These are phyloP conservation scores for Paramecium octaurelia DNA, from an alignment of 73 alveolate genomes.

Conservation along the genomic window DNA sequence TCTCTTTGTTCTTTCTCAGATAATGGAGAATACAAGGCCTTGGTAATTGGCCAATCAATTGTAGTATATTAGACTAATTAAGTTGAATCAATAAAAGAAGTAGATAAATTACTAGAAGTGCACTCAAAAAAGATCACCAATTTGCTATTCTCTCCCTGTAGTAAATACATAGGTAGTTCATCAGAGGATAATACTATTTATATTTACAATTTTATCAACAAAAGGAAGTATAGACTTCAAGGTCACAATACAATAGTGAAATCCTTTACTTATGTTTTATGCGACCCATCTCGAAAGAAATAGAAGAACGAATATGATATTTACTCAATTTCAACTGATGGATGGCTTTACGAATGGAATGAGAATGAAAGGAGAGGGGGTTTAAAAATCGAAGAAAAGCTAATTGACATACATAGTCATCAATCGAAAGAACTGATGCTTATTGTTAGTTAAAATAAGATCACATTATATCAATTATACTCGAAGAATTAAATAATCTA, in stretches of 20 bases:
- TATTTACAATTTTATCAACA: background rate
- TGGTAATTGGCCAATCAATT: background rate
- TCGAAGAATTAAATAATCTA: background rate
- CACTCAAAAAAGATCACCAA: background rate
- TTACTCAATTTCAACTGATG: background rate
- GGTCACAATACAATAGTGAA: background rate
- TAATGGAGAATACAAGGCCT: background rate
- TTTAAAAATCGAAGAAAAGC: background rate
- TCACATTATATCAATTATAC: background rate
- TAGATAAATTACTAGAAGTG: background rate
- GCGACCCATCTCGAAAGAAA: background rate
- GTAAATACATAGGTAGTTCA: background rate
- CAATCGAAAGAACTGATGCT: background rate
- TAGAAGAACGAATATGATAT: background rate
- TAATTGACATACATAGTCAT: background rate
- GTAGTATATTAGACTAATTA: background rate
- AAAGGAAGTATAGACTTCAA: background rate
- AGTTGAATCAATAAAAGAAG: background rate
- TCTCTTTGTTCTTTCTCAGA: background rate
- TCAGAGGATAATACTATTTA: background rate
- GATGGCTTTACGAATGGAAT: slow-evolving; percentile 18
- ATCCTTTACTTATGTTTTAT: background rate
- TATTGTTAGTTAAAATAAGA: background rate
- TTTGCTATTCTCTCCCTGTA: background rate
- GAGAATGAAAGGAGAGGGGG: background rate